These are phyloP conservation scores for Thuja plicata DNA, from an alignment of 83 land plant genomes.

Conservation along the genomic window DNA sequence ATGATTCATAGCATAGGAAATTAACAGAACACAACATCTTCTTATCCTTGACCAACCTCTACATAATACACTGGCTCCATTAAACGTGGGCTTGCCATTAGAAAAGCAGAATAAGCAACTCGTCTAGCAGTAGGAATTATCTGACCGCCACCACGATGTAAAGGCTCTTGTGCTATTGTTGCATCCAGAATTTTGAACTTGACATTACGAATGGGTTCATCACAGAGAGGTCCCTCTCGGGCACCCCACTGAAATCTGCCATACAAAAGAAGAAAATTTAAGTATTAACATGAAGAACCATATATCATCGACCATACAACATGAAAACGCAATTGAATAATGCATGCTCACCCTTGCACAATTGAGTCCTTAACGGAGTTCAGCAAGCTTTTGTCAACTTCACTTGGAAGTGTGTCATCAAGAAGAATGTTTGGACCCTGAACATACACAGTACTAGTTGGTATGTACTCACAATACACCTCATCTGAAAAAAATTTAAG, in stretches of 20 bases:
- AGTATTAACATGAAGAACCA: neutral
- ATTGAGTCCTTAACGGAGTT: conserved; percentile 96
- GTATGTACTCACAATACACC: conserved; percentile 8
- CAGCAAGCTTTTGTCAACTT: conserved; percentile 90
- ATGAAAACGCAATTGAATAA: neutral
- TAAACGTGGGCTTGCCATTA: conserved; percentile 97
- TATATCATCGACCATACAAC: neutral
- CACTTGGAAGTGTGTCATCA: conserved; percentile 94
- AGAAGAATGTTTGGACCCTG: conserved; percentile 97
- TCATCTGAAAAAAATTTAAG: neutral
- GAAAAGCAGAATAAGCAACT: conserved; percentile 98
- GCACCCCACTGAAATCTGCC: conserved; percentile 99
- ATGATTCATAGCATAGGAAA: neutral
- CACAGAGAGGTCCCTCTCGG: conserved; percentile 99
- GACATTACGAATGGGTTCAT: conserved; percentile 98
- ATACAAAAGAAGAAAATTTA: neutral
- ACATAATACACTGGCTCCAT: conserved; percentile 99
- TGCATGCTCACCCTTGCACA: conserved; percentile 88
- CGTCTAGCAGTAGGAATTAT: conserved; percentile 99
- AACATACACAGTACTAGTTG: neutral
- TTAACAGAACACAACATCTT: neutral
- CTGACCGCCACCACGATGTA: conserved; percentile 97
- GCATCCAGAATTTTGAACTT: conserved; percentile 99
- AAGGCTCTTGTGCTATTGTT: conserved; percentile 88
- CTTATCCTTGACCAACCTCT: conserved; percentile 55